Conservation (phyloP, 768 basidiomycete genomes). For the Trametes cinnabarina region DNA sequence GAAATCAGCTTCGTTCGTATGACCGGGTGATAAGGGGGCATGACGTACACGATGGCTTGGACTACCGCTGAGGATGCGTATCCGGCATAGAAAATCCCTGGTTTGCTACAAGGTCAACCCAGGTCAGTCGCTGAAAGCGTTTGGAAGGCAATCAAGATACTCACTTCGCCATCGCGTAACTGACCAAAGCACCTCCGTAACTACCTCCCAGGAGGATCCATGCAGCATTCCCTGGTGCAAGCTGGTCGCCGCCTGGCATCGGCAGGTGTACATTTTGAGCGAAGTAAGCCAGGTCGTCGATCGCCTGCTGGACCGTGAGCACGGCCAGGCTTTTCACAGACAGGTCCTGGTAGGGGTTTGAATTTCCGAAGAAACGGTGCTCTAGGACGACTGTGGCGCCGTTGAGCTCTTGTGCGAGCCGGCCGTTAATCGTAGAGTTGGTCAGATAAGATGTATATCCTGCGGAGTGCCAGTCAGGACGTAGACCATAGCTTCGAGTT, state of each 20-base stretch:
- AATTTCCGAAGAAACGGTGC: constrained; percentile 70
- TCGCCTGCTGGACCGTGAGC: constrained; percentile 68
- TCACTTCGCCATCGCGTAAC: constrained; percentile 65
- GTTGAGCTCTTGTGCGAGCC: constrained; percentile 61
- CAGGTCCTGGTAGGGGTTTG: constrained; percentile 62
- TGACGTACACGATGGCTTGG: constrained; percentile 43
- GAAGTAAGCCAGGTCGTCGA: constrained; percentile 69
- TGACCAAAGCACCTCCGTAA: constrained; percentile 42
- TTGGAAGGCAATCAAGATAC: constrained; percentile 10
- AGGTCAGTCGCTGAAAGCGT: background rate
- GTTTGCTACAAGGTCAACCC: constrained; percentile 39
- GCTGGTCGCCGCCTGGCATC: constrained; percentile 58
- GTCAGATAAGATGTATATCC: constrained; percentile 50
- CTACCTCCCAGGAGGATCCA: constrained; percentile 41
- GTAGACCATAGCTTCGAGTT: background rate
- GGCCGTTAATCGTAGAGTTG: constrained; percentile 58
- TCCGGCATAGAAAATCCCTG: constrained; percentile 54
- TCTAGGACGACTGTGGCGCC: constrained; percentile 67
- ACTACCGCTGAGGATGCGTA: constrained; percentile 64
- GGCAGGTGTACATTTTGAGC: constrained; percentile 61
- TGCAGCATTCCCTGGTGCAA: constrained; percentile 47
- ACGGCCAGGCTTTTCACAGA: constrained; percentile 51
- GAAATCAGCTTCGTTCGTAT: background rate
- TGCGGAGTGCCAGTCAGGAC: background rate
- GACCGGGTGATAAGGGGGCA: too few relatives aligned